Conservation (phyloP, 495 filamentous ascomycete species). For the Neurospora sublineolata region DNA sequence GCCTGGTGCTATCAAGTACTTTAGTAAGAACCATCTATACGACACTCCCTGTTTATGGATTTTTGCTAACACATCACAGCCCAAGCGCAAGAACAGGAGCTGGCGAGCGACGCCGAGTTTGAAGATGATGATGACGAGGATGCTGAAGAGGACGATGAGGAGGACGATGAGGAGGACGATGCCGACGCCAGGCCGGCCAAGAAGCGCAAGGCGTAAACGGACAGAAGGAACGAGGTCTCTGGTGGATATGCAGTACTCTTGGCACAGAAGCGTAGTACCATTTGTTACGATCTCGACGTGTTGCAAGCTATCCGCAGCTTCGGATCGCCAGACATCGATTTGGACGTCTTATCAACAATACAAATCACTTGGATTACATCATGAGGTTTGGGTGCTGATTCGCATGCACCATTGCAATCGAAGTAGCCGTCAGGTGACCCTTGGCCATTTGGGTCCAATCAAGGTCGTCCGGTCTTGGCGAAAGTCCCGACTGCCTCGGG, state of each 20-base stretch:
- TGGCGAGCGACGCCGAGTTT: slow-evolving; percentile 46
- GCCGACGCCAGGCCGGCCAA: slow-evolving; percentile 29
- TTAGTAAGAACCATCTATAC: slow-evolving; percentile 51
- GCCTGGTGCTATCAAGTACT: slow-evolving; percentile 79
- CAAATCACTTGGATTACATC: not conserved
- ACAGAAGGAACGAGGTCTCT: not conserved
- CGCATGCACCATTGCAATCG: not conserved
- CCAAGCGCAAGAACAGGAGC: slow-evolving; percentile 50
- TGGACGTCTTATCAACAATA: not conserved
- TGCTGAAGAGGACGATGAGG: slow-evolving; percentile 34
- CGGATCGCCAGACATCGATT: not conserved
- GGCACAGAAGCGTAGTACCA: not conserved
- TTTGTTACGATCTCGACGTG: not conserved
- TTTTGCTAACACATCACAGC: slow-evolving; percentile 27
- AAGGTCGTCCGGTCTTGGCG: not conserved
- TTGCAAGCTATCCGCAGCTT: not conserved
- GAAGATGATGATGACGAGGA: slow-evolving; percentile 40
- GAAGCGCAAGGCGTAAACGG: slow-evolving; percentile 29
- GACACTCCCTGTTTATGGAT: not conserved
- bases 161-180: slow-evolving; percentile 13
- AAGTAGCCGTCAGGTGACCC: not conserved
- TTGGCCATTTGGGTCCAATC: not conserved
- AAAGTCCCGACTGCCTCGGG: not conserved
- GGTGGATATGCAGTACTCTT: not conserved
- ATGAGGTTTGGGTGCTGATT: not conserved